phyloP scores from a whole-genome alignment of 768 basidiomycete genomes.

The Pleurotus citrinopileatus region DNA sequence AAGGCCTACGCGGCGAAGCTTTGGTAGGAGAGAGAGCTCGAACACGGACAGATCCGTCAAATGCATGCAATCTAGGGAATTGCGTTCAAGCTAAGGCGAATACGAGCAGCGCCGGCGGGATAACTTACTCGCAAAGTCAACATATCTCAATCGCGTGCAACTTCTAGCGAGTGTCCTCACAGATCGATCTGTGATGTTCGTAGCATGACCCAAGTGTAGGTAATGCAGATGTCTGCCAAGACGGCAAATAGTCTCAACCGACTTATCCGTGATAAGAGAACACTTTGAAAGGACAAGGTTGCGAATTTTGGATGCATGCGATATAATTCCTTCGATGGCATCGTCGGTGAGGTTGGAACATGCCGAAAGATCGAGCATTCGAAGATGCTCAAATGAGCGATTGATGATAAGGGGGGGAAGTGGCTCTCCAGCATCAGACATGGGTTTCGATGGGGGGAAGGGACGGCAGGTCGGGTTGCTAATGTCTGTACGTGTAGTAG shows the following conservation, averaged over 20 bases:
- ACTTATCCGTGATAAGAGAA: conserved; percentile 68
- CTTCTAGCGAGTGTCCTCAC: conserved; percentile 79
- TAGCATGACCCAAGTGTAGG: conserved; percentile 91
- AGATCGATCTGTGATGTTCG: conserved; percentile 85
- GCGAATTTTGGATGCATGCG: conserved; percentile 79
- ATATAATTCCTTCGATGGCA: conserved; percentile 79
- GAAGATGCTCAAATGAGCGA: conserved; percentile 75
- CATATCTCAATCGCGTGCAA: conserved; percentile 89
- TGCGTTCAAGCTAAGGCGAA: conserved; percentile 5
- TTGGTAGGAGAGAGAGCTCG: conserved; percentile 83
- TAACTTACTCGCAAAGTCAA: conserved; percentile 86
- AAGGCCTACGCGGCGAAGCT: conserved; percentile 91
- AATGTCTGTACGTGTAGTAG: conserved; percentile 45
- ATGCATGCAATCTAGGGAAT: conserved; percentile 66
- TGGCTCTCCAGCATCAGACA: conserved; percentile 33
- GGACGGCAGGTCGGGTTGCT: conserved; percentile 29
- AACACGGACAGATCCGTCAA: conserved; percentile 94
- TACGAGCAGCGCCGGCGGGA: conserved; percentile 2
- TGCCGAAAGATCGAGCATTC: conserved; percentile 91
- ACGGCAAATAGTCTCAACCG: conserved; percentile 79
- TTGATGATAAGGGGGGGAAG: conserved; percentile 66
- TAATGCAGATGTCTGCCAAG: conserved; percentile 94
- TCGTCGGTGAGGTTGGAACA: conserved; percentile 80
- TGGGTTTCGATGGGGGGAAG: conserved; percentile 35
- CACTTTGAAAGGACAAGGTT: conserved; percentile 90